Percentiles rank a stretch among this genome's conserved stretches.
Evolutionary conservation across 345 rosid species (phyloP).

Genomic region (Eucalyptus pumila): DNA sequence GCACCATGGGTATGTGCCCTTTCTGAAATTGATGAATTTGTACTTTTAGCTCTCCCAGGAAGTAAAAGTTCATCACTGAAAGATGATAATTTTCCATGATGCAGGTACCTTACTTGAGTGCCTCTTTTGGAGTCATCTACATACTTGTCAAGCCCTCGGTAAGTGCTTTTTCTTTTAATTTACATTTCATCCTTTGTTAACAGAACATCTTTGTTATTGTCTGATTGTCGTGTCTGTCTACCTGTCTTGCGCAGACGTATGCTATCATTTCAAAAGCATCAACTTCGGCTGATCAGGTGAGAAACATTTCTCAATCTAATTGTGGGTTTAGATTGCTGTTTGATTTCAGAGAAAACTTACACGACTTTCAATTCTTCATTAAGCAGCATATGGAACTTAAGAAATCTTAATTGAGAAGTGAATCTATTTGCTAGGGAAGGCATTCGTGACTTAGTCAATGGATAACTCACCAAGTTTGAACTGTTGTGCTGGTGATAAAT

Average conservation of each 20-base stretch:
- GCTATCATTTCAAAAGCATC: slow-evolving; percentile 41
- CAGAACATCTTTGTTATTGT: not conserved
- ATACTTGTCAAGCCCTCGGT: slow-evolving; percentile 40
- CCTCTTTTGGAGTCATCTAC: slow-evolving; percentile 42
- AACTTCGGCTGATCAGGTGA: slow-evolving; percentile 36
- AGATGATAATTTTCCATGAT: not conserved
- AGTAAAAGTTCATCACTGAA: not conserved
- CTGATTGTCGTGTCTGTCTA: not conserved
- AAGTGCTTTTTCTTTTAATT: not conserved
- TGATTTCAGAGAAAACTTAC: not conserved
- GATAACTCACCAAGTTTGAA: not conserved
- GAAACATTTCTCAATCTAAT: not conserved
- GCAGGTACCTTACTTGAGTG: slow-evolving; percentile 39
- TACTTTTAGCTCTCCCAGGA: not conserved
- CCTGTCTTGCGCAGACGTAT: slow-evolving; percentile 22
- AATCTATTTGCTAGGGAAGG: not conserved
- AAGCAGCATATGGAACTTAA: not conserved
- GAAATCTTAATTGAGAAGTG: not conserved
- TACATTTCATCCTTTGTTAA: not conserved
- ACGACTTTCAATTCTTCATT: not conserved
- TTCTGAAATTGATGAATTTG: not conserved
- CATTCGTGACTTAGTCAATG: not conserved
- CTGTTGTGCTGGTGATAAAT: not conserved
- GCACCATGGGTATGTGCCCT: slow-evolving; percentile 26
- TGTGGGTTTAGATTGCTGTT: not conserved